Evolutionary conservation across 257 asterid species (phyloP).

Genomic region (Gentiana dahurica): DNA sequence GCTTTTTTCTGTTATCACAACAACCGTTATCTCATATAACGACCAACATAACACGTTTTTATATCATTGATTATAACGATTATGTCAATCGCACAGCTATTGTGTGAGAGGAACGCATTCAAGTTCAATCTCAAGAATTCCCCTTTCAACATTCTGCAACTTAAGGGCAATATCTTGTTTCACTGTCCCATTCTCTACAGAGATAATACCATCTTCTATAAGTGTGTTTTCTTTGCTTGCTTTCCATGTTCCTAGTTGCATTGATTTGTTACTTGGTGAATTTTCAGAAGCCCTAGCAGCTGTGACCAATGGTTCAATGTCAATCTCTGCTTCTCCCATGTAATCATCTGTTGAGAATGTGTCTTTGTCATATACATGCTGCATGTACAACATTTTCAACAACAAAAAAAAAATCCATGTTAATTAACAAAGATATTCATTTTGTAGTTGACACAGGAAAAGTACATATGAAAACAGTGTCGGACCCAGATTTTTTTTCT

Average conservation of each 20-base stretch:
- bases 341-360: slow-evolving; percentile 79
- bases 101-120: slow-evolving; percentile 86
- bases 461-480: no score
- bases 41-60: no score
- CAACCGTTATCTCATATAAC: no score
- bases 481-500: no score
- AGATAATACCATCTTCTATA: slow-evolving; percentile 42
- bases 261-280: slow-evolving; percentile 33
- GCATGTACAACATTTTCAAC: slow-evolving; percentile 3
- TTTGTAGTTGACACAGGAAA: no score
- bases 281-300: slow-evolving; percentile 70
- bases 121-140: slow-evolving; percentile 72
- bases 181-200: slow-evolving; percentile 49
- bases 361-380: slow-evolving; percentile 88
- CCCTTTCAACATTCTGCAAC: slow-evolving; percentile 78
- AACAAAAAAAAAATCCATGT: neutral
- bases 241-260: slow-evolving; percentile 40
- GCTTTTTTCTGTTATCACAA: no score
- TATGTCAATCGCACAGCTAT: slow-evolving; percentile 14
- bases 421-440: no score
- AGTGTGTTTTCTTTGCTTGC: slow-evolving; percentile 50
- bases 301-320: slow-evolving; percentile 63
- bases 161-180: slow-evolving; percentile 59
- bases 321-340: slow-evolving; percentile 91
- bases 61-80: no score